These are phyloP conservation scores for Colletotrichum sp. DNA, from an alignment of 2,329 filamentous ascomycete species.

Conservation along the genomic window DNA sequence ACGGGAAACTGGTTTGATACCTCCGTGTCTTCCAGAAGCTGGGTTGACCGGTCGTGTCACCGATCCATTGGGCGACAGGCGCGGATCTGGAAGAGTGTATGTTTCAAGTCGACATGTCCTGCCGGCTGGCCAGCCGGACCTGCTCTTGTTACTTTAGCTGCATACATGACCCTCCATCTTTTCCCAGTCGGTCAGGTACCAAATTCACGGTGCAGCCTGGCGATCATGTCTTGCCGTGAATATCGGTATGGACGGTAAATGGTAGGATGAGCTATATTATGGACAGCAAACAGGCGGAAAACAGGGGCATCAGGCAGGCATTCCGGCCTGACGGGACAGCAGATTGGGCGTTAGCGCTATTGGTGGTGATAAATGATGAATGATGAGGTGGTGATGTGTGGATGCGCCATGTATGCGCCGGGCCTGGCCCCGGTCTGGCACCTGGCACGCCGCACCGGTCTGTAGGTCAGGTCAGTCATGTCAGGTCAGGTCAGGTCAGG, in stretches of 20 bases:
- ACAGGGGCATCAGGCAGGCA: conserved; percentile 1
- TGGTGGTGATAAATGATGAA: conserved; percentile 11
- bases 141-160: not conserved
- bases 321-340: not conserved
- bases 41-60: conserved; percentile 4
- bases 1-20: conserved; percentile 13
- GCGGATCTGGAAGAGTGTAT: conserved; percentile 11
- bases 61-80: conserved; percentile 6
- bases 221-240: not conserved
- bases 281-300: not conserved
- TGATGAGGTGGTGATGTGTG: conserved; percentile 18
- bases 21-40: conserved; percentile 14
- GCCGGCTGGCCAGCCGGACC: not conserved
- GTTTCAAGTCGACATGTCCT: conserved; percentile 8
- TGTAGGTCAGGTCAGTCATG: not conserved
- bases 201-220: not conserved
- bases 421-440: not conserved
- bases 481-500: not conserved
- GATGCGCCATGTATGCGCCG: not conserved
- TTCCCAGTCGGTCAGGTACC: not conserved
- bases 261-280: not conserved
- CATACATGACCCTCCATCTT: not conserved
- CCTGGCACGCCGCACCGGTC: not conserved
- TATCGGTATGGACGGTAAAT: not conserved
- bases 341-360: not conserved